Evolutionary conservation across 805 yeast species (phyloP), one percentile per base, ranked within the genome.

Genomic region (Monosporozyma solicola): DNA sequence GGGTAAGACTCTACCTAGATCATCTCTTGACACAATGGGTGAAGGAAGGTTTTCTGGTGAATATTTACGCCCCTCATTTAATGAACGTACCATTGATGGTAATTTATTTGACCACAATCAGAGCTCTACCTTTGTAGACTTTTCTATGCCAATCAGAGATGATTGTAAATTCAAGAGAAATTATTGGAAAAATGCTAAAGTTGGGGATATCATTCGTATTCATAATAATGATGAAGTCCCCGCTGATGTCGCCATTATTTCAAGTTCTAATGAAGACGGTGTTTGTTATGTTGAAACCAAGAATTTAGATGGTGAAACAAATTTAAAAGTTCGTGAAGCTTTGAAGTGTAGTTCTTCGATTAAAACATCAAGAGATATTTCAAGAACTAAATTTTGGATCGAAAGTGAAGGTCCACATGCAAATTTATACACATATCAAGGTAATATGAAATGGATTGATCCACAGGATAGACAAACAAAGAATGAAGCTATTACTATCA

Each of bases 361-460:
- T n/a, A 71, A 74, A 54, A 78, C 75, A 51, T 70, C 79, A 1
- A 68, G 73, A 51, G 83, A 80, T 60, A 65, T 79, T 32, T 71
- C 76, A 6, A 73, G 74, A 60, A 72, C 79, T 49, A 75, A 74
- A 58, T 85, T 85, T 59, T 79, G 84, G 78, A 69, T 87, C 24
- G 88, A 86, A 57, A 79, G 86, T 72, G 95, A 87, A 69, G 92
- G 91, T 13, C 95, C 95, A n/a, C 89, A 86, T 67, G 78, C 90
- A 0, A 85, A 85, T 63, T 71, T 87, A 56, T 87, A 86, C 68
- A 75, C 82, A 33, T 87, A 85, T 61, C 87, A 85, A 65, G 95
- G 94, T 56, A 84, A 83, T 60, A 61, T 85, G 55, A 79, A 76
- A 58, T 80, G 78, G 73, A 58, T 70, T 53, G 79, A 78, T 50